Evolutionary conservation across 2,329 filamentous ascomycete genomes (phyloP), one percentile per base, ranked within the genome.

Genomic region (Paracorniculantispora psalliotae): DNA sequence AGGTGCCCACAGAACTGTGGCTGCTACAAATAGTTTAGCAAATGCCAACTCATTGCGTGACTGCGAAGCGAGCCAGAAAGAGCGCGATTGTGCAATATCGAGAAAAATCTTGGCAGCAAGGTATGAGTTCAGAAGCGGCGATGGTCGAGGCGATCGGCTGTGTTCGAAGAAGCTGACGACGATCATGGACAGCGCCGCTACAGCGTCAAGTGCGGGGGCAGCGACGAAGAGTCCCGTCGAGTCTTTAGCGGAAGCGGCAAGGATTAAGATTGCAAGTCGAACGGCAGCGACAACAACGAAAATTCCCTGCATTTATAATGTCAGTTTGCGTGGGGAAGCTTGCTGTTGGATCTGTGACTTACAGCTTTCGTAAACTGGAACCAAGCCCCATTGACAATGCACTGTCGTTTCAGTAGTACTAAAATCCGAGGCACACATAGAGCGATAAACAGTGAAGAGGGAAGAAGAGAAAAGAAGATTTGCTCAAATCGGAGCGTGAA

Each of bases 401-500:
- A 62, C 4, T 68, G 67, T n/a, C 65, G 66, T 7, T 70, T 65
- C 1, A 61, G 58, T 8, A 79, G 62, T 1, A 71, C 63, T 1
- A 69, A 55, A 0, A 73, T 61, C 0, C 77, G 68, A 15, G 70
- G 65, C 48, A 73, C 33, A 0, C 73, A 71, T 1, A 72, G 54
- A 0, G 71, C 61, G 13, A 77, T 62, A 43, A 80, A 78, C 0
- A 78, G 55, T 1, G 71, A 63, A 0, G 73, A 66, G 0, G 79
- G 79, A 2, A 77, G 65, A 9, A 80, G 69, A 1, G 73, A 71
- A n/a, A 81, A 70, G 52, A 81, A 71, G 4, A 79, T 68, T 21
- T 75, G 70, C 64, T 81, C 79, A 57, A 82, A 81, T 28, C 71
- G 72, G 52, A 81, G 67, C 1, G 79, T 81, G 59, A 81, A 80